phyloP scores from a whole-genome alignment of 176 grass and related monocot genomes.

The Carex kokanica region DNA sequence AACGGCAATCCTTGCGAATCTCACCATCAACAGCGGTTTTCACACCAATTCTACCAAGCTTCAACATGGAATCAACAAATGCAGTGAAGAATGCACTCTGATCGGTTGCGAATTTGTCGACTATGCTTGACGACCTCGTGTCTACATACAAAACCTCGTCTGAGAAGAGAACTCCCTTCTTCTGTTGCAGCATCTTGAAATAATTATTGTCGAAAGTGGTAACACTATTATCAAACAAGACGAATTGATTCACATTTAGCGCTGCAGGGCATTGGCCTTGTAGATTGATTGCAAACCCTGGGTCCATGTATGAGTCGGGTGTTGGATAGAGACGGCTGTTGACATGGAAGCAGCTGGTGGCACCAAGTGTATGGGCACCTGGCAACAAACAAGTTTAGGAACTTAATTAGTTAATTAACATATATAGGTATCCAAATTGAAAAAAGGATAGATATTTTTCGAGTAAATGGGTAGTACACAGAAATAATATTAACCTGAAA shows the following conservation, averaged over 20 bases:
- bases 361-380: slow-evolving; percentile 69
- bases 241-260: slow-evolving; percentile 30
- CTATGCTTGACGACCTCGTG: slow-evolving; percentile 22
- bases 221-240: slow-evolving; percentile 63
- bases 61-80: slow-evolving; percentile 59
- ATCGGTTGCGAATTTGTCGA: slow-evolving; percentile 34
- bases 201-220: slow-evolving; percentile 58
- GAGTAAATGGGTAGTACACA: not conserved
- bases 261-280: slow-evolving; percentile 39
- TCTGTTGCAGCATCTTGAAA: slow-evolving; percentile 47
- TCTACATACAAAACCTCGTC: slow-evolving; percentile 50
- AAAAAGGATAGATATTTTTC: not conserved
- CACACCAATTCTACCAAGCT: slow-evolving; percentile 50
- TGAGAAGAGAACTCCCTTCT: slow-evolving; percentile 51
- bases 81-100: slow-evolving; percentile 54
- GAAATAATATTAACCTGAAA: slow-evolving; percentile 27
- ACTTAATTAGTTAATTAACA: not conserved
- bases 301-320: slow-evolving; percentile 29
- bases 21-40: slow-evolving; percentile 46
- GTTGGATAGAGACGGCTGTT: slow-evolving; percentile 39
- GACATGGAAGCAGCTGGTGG: slow-evolving; percentile 63
- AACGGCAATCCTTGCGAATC: slow-evolving; percentile 56
- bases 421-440: not conserved
- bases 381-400: not conserved
- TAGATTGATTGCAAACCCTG: slow-evolving; percentile 40